Evolutionary conservation across 805 yeast species (phyloP), one percentile per base, ranked within the genome.

Genomic region (Teunomyces atbi): DNA sequence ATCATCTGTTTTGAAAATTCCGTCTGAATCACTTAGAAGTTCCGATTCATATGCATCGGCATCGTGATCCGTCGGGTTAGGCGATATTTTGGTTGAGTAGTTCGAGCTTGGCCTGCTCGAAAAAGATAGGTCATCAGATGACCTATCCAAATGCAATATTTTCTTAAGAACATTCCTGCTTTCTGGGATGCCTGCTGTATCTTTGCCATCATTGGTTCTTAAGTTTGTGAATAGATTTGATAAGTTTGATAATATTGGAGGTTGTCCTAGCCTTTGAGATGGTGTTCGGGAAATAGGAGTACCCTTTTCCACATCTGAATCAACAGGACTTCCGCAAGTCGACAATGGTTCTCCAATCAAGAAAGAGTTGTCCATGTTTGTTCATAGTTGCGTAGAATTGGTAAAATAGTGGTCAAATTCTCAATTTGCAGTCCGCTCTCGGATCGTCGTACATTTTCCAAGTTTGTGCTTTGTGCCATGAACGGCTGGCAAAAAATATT

Each of bases 231-330:
- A 55, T 26, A 62, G 44, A 10, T 50, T 40, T 4, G 69, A 60
- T 28, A 64, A 47, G 30, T 48, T 47, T 2, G 66, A 60, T 49
- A 50, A 61, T 8, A 64, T 53, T 16, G 66, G 65, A 11, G 59
- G 53, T 12, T 16, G 54, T 41, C 36, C 47, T 48, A 11, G 46
- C 27, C 26, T 36, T n/a, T 19, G 45, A 16, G 28, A 38, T 28
- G 30, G 46, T 33, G 35, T 52, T 53, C 20, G 49, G 26, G 12
- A 46, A 45, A 33, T 36, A 21, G 28, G 39, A 21, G 39, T 6
- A 36, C 16, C 28, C 18, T 19, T 21, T n/a, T 50, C 48, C n/a
- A 29, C 28, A 13, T 34, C 42, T 44, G 15, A 45, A 8, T 19
- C 32, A 28, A 15, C 7, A 36, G 39, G 39, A 36, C 39, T 36